These are phyloP conservation scores for Acer negundo DNA, from an alignment of 345 rosid genomes.

Conservation along the genomic window DNA sequence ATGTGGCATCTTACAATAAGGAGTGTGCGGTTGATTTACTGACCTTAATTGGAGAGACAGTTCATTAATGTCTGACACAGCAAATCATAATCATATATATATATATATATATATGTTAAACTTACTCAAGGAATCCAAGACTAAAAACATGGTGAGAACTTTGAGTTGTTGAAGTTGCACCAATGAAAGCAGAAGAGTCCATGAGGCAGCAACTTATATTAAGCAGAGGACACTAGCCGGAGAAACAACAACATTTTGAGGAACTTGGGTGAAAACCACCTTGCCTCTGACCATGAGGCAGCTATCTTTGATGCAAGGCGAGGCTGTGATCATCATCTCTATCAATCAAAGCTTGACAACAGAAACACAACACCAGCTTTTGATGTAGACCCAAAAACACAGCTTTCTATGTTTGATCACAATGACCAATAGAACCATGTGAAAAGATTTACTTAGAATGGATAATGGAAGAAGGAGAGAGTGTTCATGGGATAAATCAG, in stretches of 20 bases:
- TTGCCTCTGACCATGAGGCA: slow-evolving; percentile 47
- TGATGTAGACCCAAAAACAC: too few relatives aligned
- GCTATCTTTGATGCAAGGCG: slow-evolving; percentile 37
- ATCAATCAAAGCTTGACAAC: too few relatives aligned
- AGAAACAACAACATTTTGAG: slow-evolving; percentile 38
- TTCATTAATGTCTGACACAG: too few relatives aligned
- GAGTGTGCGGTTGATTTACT: too few relatives aligned
- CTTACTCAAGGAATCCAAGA: slow-evolving; percentile 61
- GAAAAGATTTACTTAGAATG: background rate
- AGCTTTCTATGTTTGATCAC: background rate
- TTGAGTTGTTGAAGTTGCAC: slow-evolving; percentile 41
- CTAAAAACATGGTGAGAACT: slow-evolving; percentile 59
- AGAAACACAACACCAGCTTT: too few relatives aligned
- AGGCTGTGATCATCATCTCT: slow-evolving; percentile 38
- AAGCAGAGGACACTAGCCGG: slow-evolving; percentile 39
- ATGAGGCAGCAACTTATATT: too few relatives aligned
- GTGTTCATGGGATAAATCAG: too few relatives aligned
- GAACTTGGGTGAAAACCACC: slow-evolving; percentile 36
- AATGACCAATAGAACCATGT: background rate
- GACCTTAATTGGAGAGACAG: too few relatives aligned
- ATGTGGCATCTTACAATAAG: too few relatives aligned
- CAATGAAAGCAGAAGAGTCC: slow-evolving; percentile 43
- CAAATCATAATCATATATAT: too few relatives aligned
- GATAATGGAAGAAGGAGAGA: too few relatives aligned
- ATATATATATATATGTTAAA: background rate